phyloP scores from a whole-genome alignment of 257 asterid species.

The Solanum gracilifrons region DNA sequence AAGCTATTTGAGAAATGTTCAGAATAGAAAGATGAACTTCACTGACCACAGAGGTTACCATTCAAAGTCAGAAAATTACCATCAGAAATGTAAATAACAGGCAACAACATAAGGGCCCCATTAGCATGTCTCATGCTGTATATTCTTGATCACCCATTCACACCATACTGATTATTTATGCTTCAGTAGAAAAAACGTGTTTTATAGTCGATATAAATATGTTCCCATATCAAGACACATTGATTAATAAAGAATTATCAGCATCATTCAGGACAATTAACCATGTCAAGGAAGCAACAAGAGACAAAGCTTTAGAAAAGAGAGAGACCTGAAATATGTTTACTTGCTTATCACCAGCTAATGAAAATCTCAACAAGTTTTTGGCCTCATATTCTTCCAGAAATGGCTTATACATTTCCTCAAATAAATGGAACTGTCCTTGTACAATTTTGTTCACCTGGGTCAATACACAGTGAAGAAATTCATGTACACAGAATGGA shows the following conservation, averaged over 20 bases:
- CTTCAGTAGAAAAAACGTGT: not conserved
- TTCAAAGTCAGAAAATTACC: not conserved
- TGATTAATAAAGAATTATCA: not conserved
- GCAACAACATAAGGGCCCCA: not conserved
- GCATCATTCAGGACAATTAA: not conserved
- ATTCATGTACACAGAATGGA: not conserved
- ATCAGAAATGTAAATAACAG: not conserved
- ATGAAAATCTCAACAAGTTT: constrained; percentile 45
- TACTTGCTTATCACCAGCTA: constrained; percentile 31
- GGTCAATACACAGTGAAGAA: not conserved
- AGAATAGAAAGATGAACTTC: not conserved
- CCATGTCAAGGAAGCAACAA: not conserved
- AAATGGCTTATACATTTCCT: constrained; percentile 46
- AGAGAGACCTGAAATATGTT: constrained; percentile 52
- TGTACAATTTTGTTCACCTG: constrained; percentile 75
- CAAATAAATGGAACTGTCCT: constrained; percentile 67
- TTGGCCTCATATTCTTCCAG: constrained; percentile 50
- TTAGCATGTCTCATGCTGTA: not conserved
- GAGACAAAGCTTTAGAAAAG: not conserved
- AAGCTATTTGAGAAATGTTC: not conserved
- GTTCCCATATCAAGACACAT: not conserved
- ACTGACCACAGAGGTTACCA: not conserved
- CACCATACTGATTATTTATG: not conserved
- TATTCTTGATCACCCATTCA: not conserved
- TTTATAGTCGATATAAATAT: not conserved